Evolutionary conservation across 2,329 filamentous ascomycete genomes (phyloP), one percentile per base, ranked within the genome.

Genomic region (Trichoderma cornu-damae): DNA sequence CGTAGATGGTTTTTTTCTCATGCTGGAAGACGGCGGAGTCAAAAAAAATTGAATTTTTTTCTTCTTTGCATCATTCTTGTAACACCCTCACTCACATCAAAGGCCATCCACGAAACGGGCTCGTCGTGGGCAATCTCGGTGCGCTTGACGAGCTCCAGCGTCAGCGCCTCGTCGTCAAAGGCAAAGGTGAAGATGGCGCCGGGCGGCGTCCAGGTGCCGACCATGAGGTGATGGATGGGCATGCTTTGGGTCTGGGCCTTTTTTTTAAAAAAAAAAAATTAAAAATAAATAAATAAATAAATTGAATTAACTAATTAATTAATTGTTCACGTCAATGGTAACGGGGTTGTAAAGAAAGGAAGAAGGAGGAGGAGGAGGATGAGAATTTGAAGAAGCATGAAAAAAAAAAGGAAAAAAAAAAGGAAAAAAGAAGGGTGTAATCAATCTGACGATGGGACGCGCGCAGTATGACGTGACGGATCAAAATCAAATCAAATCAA

Each of bases 81-180:
- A n/a, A n/a, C n/a, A n/a, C n/a, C n/a, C n/a, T n/a, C n/a, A 38
- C 86, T 74, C 77, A 90, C 89, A 70, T 90, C 87, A 67, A 95
- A 93, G 14, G 89, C 87, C 88, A 96, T 93, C 90, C 90, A 96
- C 59, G 90, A 95, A 63, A 96, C 94, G 6, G 90, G 89, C 73
- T 96, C 89, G 62, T 93, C 88, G 52, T 88, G 74, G 4, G 89
- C 87, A 57, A 95, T 94, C 59, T 85, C 83, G 1, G 89, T 94
- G 65, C 87, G 85, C 76, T 93, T 91, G 68, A 95, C 75, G 67
- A 94, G 73, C 63, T 86, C 81, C 60, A 95, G 74, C 6, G 85
- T 86, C 62, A 91, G 76, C 37, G 83, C 84, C 72, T 92, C 88
- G 64, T 93, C 89, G 74, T 96, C 89, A 69, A 96, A 96, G 60